These are phyloP conservation scores for Arthrobotrys megalospora DNA, from an alignment of 2,329 filamentous ascomycete species.

Conservation along the genomic window DNA sequence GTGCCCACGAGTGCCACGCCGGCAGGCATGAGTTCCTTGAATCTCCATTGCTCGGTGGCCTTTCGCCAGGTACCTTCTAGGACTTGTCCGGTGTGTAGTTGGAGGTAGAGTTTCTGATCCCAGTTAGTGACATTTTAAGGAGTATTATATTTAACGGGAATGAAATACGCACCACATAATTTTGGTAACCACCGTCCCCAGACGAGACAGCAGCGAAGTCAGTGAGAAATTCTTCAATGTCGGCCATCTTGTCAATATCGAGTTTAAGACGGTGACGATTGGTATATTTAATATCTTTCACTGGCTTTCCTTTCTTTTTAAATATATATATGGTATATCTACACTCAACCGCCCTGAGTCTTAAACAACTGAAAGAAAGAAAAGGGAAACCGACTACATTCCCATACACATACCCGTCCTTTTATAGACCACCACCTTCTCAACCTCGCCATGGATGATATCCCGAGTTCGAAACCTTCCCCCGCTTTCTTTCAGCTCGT, in stretches of 20 bases:
- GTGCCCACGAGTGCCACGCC: neutral
- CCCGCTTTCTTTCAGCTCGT: no score
- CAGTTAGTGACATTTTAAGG: neutral
- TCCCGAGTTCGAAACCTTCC: no score
- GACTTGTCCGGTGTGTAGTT: slow-evolving; percentile 22
- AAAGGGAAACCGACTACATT: no score
- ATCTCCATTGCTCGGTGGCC: neutral
- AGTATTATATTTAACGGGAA: no score
- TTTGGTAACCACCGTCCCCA: slow-evolving; percentile 4
- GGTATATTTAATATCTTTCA: neutral
- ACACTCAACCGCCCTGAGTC: no score
- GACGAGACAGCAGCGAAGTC: slow-evolving; percentile 10
- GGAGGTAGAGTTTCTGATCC: slow-evolving; percentile 29
- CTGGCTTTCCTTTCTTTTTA: neutral
- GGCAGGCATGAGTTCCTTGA: neutral
- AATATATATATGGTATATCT: no score
- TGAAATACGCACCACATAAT: slow-evolving; percentile 20
- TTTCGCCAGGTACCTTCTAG: slow-evolving; percentile 23
- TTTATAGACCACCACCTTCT: no score
- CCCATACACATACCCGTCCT: no score
- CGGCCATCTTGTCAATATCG: slow-evolving; percentile 2
- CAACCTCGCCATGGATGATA: no score
- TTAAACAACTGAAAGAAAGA: no score
- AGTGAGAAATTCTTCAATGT: neutral
- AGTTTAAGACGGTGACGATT: neutral